Percentiles rank a stretch among this genome's conserved stretches.
These are phyloP conservation scores for Cercospora sesami DNA, from an alignment of 2,329 filamentous ascomycete genomes.

Conservation along the genomic window DNA sequence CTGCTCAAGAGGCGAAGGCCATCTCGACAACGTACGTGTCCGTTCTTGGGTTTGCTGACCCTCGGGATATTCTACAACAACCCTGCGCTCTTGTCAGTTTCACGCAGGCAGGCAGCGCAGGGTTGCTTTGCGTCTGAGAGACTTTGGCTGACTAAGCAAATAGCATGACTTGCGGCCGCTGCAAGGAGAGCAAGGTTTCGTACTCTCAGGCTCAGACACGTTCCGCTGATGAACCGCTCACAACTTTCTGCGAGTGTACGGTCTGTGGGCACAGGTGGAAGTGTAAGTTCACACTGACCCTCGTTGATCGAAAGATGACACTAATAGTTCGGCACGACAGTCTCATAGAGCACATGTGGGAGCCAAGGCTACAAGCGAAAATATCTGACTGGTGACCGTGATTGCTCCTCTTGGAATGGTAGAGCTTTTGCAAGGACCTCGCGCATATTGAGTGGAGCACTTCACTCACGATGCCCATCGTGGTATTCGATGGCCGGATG, in stretches of 20 bases:
- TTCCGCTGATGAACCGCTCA: constrained; percentile 85
- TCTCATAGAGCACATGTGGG: background rate
- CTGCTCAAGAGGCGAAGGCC: constrained; percentile 85
- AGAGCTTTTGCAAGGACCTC: no score
- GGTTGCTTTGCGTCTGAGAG: constrained; percentile 36
- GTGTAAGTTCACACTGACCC: constrained; percentile 29
- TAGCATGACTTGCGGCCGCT: constrained; percentile 85
- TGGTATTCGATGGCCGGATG: no score
- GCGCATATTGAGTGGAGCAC: no score
- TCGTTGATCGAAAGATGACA: background rate
- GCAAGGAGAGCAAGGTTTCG: constrained; percentile 88
- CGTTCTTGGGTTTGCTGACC: background rate
- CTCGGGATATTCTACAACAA: constrained; percentile 1
- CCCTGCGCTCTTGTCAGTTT: constrained; percentile 22
- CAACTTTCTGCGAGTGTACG: constrained; percentile 57
- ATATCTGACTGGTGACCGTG: background rate
- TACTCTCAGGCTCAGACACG: constrained; percentile 96
- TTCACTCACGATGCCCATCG: no score
- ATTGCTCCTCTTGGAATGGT: background rate
- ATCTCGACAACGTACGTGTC: constrained; percentile 52
- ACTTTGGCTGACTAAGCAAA: constrained; percentile 39
- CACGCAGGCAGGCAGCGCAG: constrained; percentile 27
- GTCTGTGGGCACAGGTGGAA: constrained; percentile 56
- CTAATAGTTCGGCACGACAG: background rate
- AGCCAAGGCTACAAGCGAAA: background rate